Percentiles rank a stretch among this genome's conserved stretches.
These are phyloP conservation scores for Castanea sativa DNA, from an alignment of 306 rosid genomes.

Conservation along the genomic window DNA sequence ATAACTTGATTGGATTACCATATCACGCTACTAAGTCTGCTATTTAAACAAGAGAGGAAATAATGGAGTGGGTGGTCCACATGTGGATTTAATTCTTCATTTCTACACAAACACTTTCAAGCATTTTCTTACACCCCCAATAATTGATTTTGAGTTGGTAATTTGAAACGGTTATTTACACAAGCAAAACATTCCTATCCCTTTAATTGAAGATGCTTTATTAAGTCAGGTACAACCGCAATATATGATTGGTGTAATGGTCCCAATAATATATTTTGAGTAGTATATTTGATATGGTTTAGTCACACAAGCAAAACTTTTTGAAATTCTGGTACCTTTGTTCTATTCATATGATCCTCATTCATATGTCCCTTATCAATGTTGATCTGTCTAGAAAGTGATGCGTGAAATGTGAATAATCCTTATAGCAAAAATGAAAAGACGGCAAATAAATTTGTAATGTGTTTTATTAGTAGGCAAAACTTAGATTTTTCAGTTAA, in stretches of 20 bases:
- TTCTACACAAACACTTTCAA: not conserved
- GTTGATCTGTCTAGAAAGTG: not conserved
- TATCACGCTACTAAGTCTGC: constrained; percentile 22
- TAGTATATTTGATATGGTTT: not conserved
- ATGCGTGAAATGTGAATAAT: not conserved
- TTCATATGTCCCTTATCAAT: not conserved
- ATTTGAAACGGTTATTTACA: not conserved
- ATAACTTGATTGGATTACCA: constrained; percentile 25
- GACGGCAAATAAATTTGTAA: not conserved
- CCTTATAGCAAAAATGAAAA: not conserved
- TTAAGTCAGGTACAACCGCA: not conserved
- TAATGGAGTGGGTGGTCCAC: constrained; percentile 27
- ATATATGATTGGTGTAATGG: not conserved
- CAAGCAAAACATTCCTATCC: not conserved
- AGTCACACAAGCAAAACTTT: not conserved
- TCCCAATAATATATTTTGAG: not conserved
- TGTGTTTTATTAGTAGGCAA: not conserved
- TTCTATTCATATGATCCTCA: not conserved
- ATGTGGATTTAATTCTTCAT: constrained; percentile 1
- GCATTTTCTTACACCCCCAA: not conserved
- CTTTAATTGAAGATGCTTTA: not conserved
- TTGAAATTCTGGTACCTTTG: not conserved
- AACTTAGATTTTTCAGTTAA: too few species aligned
- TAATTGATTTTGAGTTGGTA: not conserved
- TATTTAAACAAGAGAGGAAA: constrained; percentile 21